Base-by-base conservation (phyloP, 83 land plant genomes). In the Picea abies region DNA sequence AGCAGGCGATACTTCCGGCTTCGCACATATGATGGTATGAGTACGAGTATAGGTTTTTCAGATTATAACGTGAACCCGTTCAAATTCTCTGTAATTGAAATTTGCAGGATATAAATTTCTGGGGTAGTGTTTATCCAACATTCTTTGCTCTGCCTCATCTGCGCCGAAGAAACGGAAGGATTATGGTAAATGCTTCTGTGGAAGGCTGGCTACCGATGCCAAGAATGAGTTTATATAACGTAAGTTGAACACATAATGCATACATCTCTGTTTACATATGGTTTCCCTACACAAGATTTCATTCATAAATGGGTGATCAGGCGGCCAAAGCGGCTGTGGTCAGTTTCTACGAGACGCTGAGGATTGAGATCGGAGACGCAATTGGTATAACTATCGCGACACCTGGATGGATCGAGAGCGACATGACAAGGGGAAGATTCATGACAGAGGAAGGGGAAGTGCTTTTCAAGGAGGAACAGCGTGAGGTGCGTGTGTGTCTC, bases 91-190 rank as follows among this genome's bases (percentile, higher is more conserved):
- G 6, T 64, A 16, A 5, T 80, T 10, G 65, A 23, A 52, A 68
- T 76, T 69, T 62, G 11, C 89, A 97, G 99, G 98, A 97, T 83
- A 86, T 91, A 25, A 91, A 89, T 39, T 97, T 97, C 83, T 95
- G 98, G 98, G 99, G 98, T 1, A 86, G 88, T 82, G 94, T 97
- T 32, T 92, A 97, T 84, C 94, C 98, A 23, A 95, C 99, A 10
- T 91, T 86, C 82, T 93, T 84, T 29, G 99, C 98, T 12, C 90
- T 97, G 58, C 96, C 97, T 71, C 88, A 95, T 78, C 79, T 97
- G 63, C 84, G 90, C 65, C 82, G 85, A 68, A 90, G 85, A 76
- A 81, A 82, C 3, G 99, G 99, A 5, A 89, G 94, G 60, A 83
- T 95, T 60, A 73, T 97, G 26, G 94, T 91, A 10, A 93, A 90